A percentile compares a stretch with the other conserved stretches of the same genome.
Evolutionary conservation across 2,329 filamentous ascomycete species (phyloP).

Genomic region (Xylariaceae sp.): DNA sequence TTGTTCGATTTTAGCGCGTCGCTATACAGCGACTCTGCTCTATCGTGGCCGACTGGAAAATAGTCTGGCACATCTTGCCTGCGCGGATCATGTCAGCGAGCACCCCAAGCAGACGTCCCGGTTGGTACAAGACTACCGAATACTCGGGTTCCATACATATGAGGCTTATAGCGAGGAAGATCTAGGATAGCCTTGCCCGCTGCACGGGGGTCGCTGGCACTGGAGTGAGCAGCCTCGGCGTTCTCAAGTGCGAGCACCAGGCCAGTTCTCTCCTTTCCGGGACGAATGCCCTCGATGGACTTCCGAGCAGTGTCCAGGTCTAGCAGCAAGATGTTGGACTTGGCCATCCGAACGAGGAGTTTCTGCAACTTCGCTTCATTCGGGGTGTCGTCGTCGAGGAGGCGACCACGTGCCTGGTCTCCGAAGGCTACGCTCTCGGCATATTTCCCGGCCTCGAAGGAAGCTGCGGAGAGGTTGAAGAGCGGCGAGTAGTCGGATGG

Average conservation of each 20-base stretch:
- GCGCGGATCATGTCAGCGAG: slow-evolving; percentile 3
- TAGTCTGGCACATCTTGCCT: slow-evolving; percentile 10
- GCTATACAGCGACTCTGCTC: slow-evolving; percentile 7
- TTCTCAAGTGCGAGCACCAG: slow-evolving; percentile 3
- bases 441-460: slow-evolving; percentile 12
- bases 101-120: too few relatives aligned
- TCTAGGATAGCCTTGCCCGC: neutral
- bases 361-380: too few relatives aligned
- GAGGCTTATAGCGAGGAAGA: slow-evolving; percentile 9
- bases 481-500: slow-evolving; percentile 9
- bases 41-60: slow-evolving; percentile 9
- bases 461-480: slow-evolving; percentile 10
- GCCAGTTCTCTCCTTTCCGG: slow-evolving; percentile 1
- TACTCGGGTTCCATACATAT: slow-evolving; percentile 5
- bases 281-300: too few relatives aligned
- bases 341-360: slow-evolving; percentile 9
- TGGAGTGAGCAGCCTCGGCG: slow-evolving; percentile 3
- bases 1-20: slow-evolving; percentile 6
- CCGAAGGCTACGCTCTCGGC: slow-evolving; percentile 7
- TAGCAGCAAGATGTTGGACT: slow-evolving; percentile 7
- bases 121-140: neutral
- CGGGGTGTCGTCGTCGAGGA: neutral
- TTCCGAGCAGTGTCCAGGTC: too few relatives aligned
- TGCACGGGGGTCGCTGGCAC: slow-evolving; percentile 1
- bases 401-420: slow-evolving; percentile 1